Conservation (phyloP, 805 yeast species). For the Suhomyces sp. region DNA sequence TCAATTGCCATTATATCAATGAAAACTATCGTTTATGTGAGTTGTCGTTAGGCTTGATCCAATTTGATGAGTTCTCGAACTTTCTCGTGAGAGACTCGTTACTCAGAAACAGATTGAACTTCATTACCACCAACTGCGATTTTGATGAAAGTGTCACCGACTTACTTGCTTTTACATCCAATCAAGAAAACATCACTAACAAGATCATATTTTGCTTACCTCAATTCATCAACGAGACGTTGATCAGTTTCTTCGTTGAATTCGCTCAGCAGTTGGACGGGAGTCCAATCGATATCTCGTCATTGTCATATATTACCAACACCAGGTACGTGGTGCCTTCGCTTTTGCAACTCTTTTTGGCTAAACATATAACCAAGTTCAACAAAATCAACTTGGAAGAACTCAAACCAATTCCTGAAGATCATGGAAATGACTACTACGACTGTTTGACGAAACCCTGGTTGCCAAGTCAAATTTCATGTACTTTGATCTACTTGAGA, state of each 20-base stretch:
- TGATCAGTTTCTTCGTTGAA: constrained; percentile 7
- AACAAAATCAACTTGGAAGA: neutral
- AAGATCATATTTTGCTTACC: constrained; percentile 20
- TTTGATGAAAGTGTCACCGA: constrained; percentile 17
- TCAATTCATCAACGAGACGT: constrained; percentile 11
- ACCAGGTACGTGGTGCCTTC: neutral
- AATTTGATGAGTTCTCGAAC: constrained; percentile 9
- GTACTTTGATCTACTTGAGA: constrained; percentile 8
- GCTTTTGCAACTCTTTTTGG: neutral
- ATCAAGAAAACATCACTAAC: constrained; percentile 7
- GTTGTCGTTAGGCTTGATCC: constrained; percentile 21
- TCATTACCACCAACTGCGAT: constrained; percentile 21
- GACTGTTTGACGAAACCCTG: constrained; percentile 6
- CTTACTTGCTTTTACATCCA: constrained; percentile 16
- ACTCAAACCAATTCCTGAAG: constrained; percentile 7
- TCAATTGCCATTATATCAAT: constrained; percentile 20
- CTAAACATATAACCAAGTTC: neutral
- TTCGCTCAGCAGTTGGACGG: constrained; percentile 1
- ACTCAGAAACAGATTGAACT: constrained; percentile 16
- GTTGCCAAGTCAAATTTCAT: constrained; percentile 10
- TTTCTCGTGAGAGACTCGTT: constrained; percentile 5
- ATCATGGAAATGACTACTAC: constrained; percentile 7
- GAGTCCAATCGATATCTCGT: neutral
- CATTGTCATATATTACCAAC: neutral
- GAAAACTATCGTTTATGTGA: constrained; percentile 16